Evolutionary conservation across 129 eudicot genomes (phyloP).

Genomic region (Centrapalus pauciflorus): DNA sequence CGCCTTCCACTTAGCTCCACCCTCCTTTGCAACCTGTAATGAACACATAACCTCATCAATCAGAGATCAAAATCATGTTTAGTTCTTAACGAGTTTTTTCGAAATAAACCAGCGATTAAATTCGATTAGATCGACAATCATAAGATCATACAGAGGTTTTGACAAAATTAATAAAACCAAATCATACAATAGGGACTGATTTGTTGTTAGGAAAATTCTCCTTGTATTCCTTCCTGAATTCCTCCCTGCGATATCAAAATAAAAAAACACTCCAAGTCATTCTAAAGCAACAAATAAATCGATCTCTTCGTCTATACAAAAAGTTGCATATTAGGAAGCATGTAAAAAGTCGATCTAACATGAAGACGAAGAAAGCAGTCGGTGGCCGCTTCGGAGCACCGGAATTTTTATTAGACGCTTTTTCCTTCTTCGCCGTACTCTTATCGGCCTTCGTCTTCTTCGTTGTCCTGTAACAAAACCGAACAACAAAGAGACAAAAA

Average conservation of each 20-base stretch:
- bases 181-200: conserved; percentile 31
- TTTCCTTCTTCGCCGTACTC: conserved; percentile 27
- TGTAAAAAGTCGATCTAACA: conserved; percentile 22
- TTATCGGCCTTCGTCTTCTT: conserved; percentile 38
- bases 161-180: neutral
- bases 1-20: conserved; percentile 45
- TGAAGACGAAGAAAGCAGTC: conserved; percentile 50
- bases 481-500: neutral
- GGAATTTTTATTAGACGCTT: conserved; percentile 22
- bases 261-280: neutral
- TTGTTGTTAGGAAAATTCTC: conserved; percentile 54
- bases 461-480: conserved; percentile 22
- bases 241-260: conserved; percentile 33
- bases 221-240: conserved; percentile 43
- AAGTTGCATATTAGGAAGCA: neutral
- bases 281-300: neutral
- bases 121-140: neutral
- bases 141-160: neutral
- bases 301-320: neutral
- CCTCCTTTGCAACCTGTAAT: conserved; percentile 35
- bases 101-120: neutral
- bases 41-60: conserved; percentile 10
- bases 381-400: conserved; percentile 55
- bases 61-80: neutral
- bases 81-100: neutral